Conservation (phyloP, 208 protist species). For the Herpetomonas tarakana region DNA sequence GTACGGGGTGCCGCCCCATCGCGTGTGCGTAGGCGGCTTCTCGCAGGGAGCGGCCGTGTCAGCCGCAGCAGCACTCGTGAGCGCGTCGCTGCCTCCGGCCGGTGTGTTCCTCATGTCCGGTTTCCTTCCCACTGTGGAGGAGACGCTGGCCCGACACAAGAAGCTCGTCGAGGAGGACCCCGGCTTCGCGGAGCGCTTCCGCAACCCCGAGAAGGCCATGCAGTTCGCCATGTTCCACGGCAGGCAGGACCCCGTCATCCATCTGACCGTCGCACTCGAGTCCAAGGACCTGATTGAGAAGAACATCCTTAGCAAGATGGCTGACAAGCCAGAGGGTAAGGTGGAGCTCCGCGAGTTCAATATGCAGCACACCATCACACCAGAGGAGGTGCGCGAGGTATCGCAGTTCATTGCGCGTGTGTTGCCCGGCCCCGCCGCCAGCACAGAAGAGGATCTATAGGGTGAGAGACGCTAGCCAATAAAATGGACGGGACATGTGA, state of each 20-base stretch:
- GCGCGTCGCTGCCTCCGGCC: constrained; percentile 30
- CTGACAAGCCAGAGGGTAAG: no score
- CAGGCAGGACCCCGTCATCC: constrained; percentile 37
- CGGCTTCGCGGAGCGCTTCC: neutral
- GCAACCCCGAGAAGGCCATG: neutral
- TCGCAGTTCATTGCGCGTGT: neutral
- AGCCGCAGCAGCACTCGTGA: neutral
- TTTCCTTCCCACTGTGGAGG: constrained; percentile 24
- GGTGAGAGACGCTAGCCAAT: neutral
- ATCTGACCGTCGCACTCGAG: constrained; percentile 17
- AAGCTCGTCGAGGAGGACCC: neutral
- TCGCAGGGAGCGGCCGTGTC: constrained; percentile 59
- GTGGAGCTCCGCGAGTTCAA: constrained; percentile 28
- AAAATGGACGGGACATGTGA: neutral
- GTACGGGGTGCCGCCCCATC: constrained; percentile 31
- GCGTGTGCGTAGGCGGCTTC: constrained; percentile 75
- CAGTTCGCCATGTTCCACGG: constrained; percentile 45
- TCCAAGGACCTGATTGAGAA: constrained; percentile 23
- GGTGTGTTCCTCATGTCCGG: constrained; percentile 35
- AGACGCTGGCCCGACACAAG: constrained; percentile 12
- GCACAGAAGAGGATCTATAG: neutral
- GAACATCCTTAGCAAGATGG: neutral
- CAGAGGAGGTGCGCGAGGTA: neutral
- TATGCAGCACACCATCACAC: neutral
- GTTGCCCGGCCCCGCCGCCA: neutral